Evolutionary conservation across 2,329 filamentous ascomycete species (phyloP), one percentile per base, ranked within the genome.

Genomic region (Incumbomyces delicatus): DNA sequence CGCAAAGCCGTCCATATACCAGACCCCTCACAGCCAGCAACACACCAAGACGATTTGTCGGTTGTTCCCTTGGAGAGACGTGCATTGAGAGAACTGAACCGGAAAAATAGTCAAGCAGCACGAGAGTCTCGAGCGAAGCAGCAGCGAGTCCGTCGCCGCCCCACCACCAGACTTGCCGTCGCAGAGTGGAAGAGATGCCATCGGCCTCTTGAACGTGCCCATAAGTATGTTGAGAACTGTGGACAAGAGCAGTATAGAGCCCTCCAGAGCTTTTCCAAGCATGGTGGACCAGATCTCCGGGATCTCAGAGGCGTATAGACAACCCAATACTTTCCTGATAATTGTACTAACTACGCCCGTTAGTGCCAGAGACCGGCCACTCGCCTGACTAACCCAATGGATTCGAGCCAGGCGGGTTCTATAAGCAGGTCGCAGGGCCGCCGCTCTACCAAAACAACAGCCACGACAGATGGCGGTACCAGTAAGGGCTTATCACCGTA

Each of bases 261-360:
- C n/a, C 41, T 60, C 36, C 51, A 51, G 50, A 52, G 50, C 43
- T 61, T 62, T 55, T 58, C 62, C 29, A 60, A 58, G 57, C 54
- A 49, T 44, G 61, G 62, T 36, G 63, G 63, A 44, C 63, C 61
- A 53, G 61, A 64, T 52, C 55, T 67, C 36, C 53, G 53, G 22
- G 56, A 63, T 54, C 47, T 67, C 50, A 55, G 57, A 61, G 61
- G 56, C 48, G 62, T 66, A 57, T 47, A 44, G 48, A 50, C 8
- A n/a, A 5, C 8, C 22, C 8, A 27, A 27, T 27, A 8, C 22
- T 27, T 27, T 8, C 29, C 38, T 44, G 41, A 48, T 20, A 16
- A 14, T 18, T 41, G 13, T 27, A 18, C 11, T 39, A 37, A 13
- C 45, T 34, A 29, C 44, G 46, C 20, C 27, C 46, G 32, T n/a